Evolutionary conservation across 495 filamentous ascomycete species (phyloP).

Genomic region (Podospora pseudopauciseta): DNA sequence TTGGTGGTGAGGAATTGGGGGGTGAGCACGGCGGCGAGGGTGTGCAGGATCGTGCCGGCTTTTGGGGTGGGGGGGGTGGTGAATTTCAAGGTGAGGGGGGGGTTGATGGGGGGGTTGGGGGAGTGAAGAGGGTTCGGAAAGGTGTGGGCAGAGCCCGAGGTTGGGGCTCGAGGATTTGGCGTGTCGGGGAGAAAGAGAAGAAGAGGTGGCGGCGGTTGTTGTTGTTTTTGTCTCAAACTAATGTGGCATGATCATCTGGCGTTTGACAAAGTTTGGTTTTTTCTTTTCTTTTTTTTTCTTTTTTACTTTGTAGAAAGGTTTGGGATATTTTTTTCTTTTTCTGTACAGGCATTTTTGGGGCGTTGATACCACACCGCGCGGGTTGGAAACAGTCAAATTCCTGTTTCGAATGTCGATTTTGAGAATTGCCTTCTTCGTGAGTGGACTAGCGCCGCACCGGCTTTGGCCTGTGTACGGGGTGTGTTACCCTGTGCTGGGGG

Average conservation of each 20-base stretch:
- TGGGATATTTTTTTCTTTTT: not conserved
- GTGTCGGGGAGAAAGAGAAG: not conserved
- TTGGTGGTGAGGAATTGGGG: constrained; percentile 73
- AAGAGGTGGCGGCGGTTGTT: not conserved
- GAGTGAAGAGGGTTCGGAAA: not conserved
- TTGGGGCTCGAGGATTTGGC: not conserved
- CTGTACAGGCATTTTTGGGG: not conserved
- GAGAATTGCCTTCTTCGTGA: constrained; percentile 3
- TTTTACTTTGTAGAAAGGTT: not conserved
- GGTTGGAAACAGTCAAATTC: not conserved
- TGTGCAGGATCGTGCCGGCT: constrained; percentile 88
- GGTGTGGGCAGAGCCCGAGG: not conserved
- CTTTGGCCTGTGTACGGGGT: not conserved
- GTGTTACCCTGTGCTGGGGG: not conserved
- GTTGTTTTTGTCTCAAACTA: constrained; percentile 3
- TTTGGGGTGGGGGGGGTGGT: constrained; percentile 92
- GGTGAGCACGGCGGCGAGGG: constrained; percentile 71
- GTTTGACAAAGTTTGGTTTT: not conserved
- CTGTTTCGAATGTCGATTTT: constrained; percentile 4
- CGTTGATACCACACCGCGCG: constrained; percentile 1
- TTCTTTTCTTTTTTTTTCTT: not conserved
- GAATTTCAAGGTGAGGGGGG: constrained; percentile 68
- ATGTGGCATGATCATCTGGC: constrained; percentile 9
- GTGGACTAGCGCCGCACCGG: not conserved
- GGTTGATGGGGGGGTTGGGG: constrained; percentile 42